phyloP scores from a whole-genome alignment of 805 yeast genomes.

The Kodamaea laetipori region DNA sequence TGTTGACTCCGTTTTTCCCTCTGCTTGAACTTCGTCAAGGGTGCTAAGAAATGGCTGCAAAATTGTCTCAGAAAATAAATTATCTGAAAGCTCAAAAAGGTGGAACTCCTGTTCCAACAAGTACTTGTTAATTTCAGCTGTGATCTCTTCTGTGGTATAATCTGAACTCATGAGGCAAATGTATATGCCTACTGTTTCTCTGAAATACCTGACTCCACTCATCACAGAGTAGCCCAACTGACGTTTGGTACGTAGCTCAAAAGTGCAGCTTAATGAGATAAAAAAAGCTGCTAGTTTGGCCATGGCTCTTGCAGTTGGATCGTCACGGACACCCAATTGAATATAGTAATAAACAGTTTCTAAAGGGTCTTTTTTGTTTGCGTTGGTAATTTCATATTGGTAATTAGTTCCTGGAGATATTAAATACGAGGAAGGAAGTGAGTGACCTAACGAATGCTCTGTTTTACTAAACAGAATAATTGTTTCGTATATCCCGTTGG shows the following conservation, averaged over 20 bases:
- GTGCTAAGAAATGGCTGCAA: slow-evolving; percentile 38
- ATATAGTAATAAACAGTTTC: slow-evolving; percentile 54
- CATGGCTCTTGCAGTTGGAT: slow-evolving; percentile 36
- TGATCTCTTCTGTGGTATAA: slow-evolving; percentile 43
- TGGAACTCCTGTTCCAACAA: slow-evolving; percentile 43
- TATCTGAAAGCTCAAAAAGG: slow-evolving; percentile 31
- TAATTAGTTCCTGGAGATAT: slow-evolving; percentile 21
- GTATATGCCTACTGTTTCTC: slow-evolving; percentile 59
- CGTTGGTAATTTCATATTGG: slow-evolving; percentile 27
- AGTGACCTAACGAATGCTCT: neutral
- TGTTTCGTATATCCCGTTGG: slow-evolving; percentile 21
- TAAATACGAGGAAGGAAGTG: slow-evolving; percentile 40
- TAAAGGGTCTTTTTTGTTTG: slow-evolving; percentile 50
- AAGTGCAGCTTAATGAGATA: slow-evolving; percentile 45
- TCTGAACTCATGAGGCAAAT: slow-evolving; percentile 57
- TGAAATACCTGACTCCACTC: slow-evolving; percentile 55
- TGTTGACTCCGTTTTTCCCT: neutral
- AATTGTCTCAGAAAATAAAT: slow-evolving; percentile 36
- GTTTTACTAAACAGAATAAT: slow-evolving; percentile 3
- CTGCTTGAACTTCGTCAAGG: neutral
- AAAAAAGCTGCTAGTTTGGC: slow-evolving; percentile 50
- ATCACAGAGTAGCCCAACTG: slow-evolving; percentile 64
- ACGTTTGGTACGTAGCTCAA: slow-evolving; percentile 53
- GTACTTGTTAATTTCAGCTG: slow-evolving; percentile 50
- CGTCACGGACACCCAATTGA: slow-evolving; percentile 55